Base-by-base conservation (phyloP, 352 stramenopile species). In the Globisporangium middletonii region DNA sequence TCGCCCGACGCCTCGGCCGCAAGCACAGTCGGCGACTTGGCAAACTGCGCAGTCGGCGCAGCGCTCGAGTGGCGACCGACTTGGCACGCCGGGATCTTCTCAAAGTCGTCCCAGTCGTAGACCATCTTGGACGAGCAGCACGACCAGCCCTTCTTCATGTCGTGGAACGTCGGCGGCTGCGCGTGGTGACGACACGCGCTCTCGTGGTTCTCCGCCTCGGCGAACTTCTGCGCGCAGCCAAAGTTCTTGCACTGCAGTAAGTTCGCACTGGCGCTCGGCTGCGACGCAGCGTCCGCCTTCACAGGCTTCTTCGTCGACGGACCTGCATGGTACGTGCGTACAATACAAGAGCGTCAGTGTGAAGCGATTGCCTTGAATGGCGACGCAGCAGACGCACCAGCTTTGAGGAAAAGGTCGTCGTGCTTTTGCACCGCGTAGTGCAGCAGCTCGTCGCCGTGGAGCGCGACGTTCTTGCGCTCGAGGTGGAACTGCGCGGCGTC, bases 51-150 rank as follows among this genome's bases (percentile, higher is more conserved):
- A 56, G 79, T 82, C 19, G 83, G 83, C 26, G 86, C 72, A 11
- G 81, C 67, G 46, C 66, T 78, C 58, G 76, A 94, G 71, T 92
- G 82, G 57, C 79, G 83, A 9, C 80, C 69, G 19, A 92, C 66
- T 33, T 81, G 65, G 53, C 82, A 94, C 47, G 77, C 67, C 60
- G 86, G 70, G 59, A 93, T 94, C 65, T 89, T 89, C 67, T 97
- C 83, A 68, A 98, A 98, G 68, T 96, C 86, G 67, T 98, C 92
- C 89, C 92, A 98, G 76, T 98, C 92, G 72, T 97, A 98, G 15
- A 97, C 84, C 81, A 95, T 94, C 64, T 87, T 92, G 59, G 71
- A 79, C 58, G 83, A 85, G 72, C 88, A 96, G 72, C 88, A 96
- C 47, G 83, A 78, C 88, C 88, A 96, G 66, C 88, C 84, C 58